A percentile compares a stretch with the other conserved stretches of the same genome.
phyloP scores from a whole-genome alignment of 2,329 filamentous ascomycete genomes.

The Pseudogymnoascus sp. region DNA sequence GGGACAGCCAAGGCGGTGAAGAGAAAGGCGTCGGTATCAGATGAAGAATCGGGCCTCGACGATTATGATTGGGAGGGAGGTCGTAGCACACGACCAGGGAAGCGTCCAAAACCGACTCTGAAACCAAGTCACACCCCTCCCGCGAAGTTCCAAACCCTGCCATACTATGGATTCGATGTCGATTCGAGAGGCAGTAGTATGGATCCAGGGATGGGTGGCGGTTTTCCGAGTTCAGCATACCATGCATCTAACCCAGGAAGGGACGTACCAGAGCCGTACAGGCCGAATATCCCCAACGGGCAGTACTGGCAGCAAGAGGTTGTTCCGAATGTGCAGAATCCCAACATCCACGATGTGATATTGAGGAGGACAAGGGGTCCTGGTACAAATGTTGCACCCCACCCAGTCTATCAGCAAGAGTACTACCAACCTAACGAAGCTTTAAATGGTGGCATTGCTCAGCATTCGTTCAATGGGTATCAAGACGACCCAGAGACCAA shows the following conservation, averaged over 20 bases:
- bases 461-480: not conserved
- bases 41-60: conserved; percentile 37
- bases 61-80: conserved; percentile 36
- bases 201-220: conserved; percentile 18
- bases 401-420: conserved; percentile 27
- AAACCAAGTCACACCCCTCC: conserved; percentile 16
- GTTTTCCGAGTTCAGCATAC: conserved; percentile 41
- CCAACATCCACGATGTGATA: conserved; percentile 33
- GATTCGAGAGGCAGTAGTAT: conserved; percentile 25
- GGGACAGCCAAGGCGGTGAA: conserved; percentile 35
- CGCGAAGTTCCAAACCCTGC: conserved; percentile 17
- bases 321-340: conserved; percentile 16
- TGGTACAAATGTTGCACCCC: conserved; percentile 23
- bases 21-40: conserved; percentile 37
- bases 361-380: conserved; percentile 33
- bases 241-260: conserved; percentile 43
- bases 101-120: conserved; percentile 16
- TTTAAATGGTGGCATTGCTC: not conserved
- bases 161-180: conserved; percentile 12
- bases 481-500: conserved; percentile 17
- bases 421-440: conserved; percentile 14
- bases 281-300: conserved; percentile 32
- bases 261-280: conserved; percentile 37
- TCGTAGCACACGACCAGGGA: conserved; percentile 10
- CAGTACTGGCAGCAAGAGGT: conserved; percentile 41